A percentile compares a stretch with the other conserved stretches of the same genome.
phyloP scores from a whole-genome alignment of 2,329 filamentous ascomycete species.

The Cladosporium colombiae region DNA sequence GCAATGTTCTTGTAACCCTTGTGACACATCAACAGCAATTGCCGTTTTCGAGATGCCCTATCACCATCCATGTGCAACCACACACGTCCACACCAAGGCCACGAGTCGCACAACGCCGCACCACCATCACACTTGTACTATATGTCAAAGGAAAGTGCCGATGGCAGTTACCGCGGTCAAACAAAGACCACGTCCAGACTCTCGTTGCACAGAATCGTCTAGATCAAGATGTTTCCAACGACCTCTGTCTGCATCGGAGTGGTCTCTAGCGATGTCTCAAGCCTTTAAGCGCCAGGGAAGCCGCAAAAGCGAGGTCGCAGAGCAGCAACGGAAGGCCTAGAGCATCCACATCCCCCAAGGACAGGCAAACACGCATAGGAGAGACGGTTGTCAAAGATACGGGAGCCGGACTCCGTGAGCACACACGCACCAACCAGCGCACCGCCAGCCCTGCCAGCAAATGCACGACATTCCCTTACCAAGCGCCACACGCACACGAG shows the following conservation, averaged over 20 bases:
- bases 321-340: neutral
- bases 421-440: neutral
- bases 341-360: neutral
- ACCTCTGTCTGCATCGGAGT: neutral
- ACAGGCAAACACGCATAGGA: neutral
- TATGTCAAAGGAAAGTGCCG: conserved; percentile 6
- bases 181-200: neutral
- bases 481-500: conserved; percentile 4
- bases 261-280: neutral
- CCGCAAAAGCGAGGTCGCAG: neutral
- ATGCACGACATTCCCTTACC: neutral
- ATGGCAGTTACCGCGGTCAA: neutral
- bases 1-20: neutral
- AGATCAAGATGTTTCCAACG: neutral
- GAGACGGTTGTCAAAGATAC: neutral
- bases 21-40: conserved; percentile 1
- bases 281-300: neutral
- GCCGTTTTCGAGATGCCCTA: neutral
- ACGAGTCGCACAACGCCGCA: neutral
- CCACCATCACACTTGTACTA: neutral
- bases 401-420: neutral
- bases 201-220: neutral
- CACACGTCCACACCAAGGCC: neutral
- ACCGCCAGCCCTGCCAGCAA: neutral
- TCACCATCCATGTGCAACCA: neutral